Evolutionary conservation across 371 early-diverging fungal genomes (phyloP).

Genomic region (Apophysomyces sp.): DNA sequence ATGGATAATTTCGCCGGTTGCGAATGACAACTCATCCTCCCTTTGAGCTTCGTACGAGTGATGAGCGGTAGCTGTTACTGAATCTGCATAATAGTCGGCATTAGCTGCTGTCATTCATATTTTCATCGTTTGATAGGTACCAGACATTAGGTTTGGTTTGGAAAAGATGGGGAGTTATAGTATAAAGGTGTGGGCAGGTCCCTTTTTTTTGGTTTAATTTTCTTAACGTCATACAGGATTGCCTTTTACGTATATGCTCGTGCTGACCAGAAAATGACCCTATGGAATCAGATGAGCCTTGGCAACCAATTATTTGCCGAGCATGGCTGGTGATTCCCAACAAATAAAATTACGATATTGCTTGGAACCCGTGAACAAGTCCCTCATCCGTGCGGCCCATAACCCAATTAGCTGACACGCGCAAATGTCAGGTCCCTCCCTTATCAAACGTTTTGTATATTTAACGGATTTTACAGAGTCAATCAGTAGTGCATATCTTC

Average conservation of each 20-base stretch:
- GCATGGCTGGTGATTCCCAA: too few relatives aligned
- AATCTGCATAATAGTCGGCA: not conserved
- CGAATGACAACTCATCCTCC: conserved; percentile 61
- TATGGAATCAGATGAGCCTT: too few relatives aligned
- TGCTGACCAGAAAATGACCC: not conserved
- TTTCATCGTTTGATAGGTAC: not conserved
- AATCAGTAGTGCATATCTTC: too few relatives aligned
- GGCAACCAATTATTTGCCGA: too few relatives aligned
- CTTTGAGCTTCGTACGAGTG: conserved; percentile 46
- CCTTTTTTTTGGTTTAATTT: not conserved
- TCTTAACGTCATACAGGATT: not conserved
- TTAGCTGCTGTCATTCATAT: not conserved
- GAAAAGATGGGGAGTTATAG: not conserved
- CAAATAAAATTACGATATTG: too few relatives aligned
- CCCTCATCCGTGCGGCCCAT: too few relatives aligned
- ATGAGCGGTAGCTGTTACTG: conserved; percentile 11
- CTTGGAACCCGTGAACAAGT: too few relatives aligned
- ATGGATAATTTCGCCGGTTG: conserved; percentile 52
- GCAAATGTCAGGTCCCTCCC: too few relatives aligned
- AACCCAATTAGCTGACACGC: too few relatives aligned
- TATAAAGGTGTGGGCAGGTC: not conserved
- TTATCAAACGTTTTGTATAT: too few relatives aligned
- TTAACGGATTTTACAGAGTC: too few relatives aligned
- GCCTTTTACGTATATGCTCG: not conserved
- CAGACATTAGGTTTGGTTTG: not conserved